Base-by-base conservation (phyloP, 2,329 filamentous ascomycete genomes). In the Lojkania enalia region DNA sequence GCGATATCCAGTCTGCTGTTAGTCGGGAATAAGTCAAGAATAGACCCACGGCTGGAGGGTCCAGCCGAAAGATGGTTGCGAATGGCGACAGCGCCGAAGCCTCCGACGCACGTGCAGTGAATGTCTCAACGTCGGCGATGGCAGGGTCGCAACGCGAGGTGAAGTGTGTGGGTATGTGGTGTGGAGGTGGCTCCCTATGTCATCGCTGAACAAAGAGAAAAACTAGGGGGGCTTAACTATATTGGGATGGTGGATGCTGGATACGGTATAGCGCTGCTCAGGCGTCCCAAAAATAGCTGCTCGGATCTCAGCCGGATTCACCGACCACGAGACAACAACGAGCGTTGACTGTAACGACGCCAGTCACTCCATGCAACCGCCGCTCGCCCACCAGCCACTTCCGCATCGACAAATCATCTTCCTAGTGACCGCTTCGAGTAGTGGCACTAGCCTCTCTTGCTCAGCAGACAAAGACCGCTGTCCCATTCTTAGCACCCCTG, bases 51-150 rank as follows among this genome's bases (percentile, higher is more conserved):
- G 36, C 41, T 36, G 14, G 46, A 30, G 35, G 39, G 38, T 42
- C 35, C 21, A 33, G 27, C 29, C 19, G 33, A 46, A 25, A 30
- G 35, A 21, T 20, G 31, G 23, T n/a, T 27, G 23, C 35, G 27
- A 42, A 37, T 30, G 42, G 38, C 39, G 42, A 33, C 16, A 15
- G 14, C 30, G 44, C 42, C 54, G 20, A 39, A 39, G 39, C 23
- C 39, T 50, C 55, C 47, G 41, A 49, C 42, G 49, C 33, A 40
- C 37, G 46, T 51, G 25, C 30, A 29, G 21, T 46, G 29, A 32
- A 37, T 46, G 40, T 42, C 42, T 44, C 37, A 47, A 40, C 48
- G 46, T 44, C 31, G 48, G 49, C 42, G 46, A 48, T 49, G 41
- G 42, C 45, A 52, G 36, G 20, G 38, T 42, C 23, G 49, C 38